These are phyloP conservation scores for Penicillium brasilianum DNA, from an alignment of 2,329 filamentous ascomycete genomes.

Conservation along the genomic window DNA sequence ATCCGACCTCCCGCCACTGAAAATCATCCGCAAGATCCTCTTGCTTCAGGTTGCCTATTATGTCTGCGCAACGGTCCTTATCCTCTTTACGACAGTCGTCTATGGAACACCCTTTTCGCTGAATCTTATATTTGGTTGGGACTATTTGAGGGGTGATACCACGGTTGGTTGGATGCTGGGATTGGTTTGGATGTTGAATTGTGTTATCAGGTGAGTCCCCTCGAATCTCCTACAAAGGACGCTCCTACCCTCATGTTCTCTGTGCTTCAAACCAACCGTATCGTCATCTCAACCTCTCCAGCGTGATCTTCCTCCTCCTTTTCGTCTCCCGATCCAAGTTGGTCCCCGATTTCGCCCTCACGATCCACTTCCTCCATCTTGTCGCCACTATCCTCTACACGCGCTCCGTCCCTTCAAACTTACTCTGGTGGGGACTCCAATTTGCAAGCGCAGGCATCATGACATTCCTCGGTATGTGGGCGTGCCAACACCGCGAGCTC, in stretches of 20 bases:
- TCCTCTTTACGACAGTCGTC: constrained; percentile 70
- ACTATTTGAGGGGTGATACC: constrained; percentile 67
- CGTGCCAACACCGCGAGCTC: constrained; percentile 87
- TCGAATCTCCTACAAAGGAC: neutral
- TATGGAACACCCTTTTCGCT: constrained; percentile 64
- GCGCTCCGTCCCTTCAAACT: constrained; percentile 72
- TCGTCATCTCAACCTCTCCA: constrained; percentile 46
- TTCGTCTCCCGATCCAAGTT: constrained; percentile 89
- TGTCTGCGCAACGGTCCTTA: constrained; percentile 63
- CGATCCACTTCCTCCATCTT: constrained; percentile 83
- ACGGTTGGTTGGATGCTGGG: constrained; percentile 73
- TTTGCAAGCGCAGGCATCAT: constrained; percentile 65
- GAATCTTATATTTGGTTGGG: constrained; percentile 68
- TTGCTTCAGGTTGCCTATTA: constrained; percentile 70
- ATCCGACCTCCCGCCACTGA: constrained; percentile 68
- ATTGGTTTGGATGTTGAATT: constrained; percentile 70
- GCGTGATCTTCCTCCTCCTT: constrained; percentile 80
- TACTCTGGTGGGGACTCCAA: constrained; percentile 85
- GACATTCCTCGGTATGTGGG: constrained; percentile 81
- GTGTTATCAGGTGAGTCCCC: constrained; percentile 63
- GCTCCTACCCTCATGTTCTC: neutral
- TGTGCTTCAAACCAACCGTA: neutral
- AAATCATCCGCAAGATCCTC: constrained; percentile 70
- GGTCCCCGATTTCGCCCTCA: constrained; percentile 91
- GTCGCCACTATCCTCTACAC: constrained; percentile 79